A percentile compares a stretch with the other conserved stretches of the same genome.
These are phyloP conservation scores for Paraphaeosphaeria sporulosa DNA, from an alignment of 2,329 filamentous ascomycete species.

Conservation along the genomic window DNA sequence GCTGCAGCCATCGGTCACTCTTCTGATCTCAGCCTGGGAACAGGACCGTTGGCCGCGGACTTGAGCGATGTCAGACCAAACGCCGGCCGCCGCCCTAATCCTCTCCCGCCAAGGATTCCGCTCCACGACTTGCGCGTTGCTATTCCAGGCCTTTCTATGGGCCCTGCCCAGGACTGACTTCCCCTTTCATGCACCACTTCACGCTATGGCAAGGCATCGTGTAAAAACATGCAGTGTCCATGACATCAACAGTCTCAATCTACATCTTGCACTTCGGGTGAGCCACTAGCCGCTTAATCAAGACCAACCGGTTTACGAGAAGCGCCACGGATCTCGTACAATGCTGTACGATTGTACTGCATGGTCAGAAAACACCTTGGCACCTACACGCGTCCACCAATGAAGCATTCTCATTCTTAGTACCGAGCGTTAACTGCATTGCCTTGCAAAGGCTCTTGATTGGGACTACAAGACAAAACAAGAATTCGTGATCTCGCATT, in stretches of 20 bases:
- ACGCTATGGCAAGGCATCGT: neutral
- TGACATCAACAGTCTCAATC: neutral
- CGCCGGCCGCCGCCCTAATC: too few species aligned
- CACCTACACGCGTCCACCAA: neutral
- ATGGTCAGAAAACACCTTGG: neutral
- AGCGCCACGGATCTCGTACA: neutral
- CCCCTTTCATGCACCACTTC: neutral
- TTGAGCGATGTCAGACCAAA: neutral
- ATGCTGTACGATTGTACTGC: neutral
- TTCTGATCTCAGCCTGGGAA: neutral
- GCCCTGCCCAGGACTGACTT: neutral
- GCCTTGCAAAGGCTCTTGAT: too few species aligned
- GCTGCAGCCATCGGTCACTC: neutral
- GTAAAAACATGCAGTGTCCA: neutral
- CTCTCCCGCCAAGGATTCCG: neutral
- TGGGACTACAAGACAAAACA: too few species aligned
- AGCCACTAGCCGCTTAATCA: neutral
- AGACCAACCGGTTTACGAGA: neutral
- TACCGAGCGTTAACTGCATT: too few species aligned
- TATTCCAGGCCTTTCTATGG: neutral
- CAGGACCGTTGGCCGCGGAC: neutral
- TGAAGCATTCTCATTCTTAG: too few species aligned
- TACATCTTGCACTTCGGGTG: neutral
- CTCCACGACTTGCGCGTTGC: neutral
- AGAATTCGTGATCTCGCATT: neutral